phyloP scores from a whole-genome alignment of 1,284 basidiomycete species.

The Boletus semigastroideus region DNA sequence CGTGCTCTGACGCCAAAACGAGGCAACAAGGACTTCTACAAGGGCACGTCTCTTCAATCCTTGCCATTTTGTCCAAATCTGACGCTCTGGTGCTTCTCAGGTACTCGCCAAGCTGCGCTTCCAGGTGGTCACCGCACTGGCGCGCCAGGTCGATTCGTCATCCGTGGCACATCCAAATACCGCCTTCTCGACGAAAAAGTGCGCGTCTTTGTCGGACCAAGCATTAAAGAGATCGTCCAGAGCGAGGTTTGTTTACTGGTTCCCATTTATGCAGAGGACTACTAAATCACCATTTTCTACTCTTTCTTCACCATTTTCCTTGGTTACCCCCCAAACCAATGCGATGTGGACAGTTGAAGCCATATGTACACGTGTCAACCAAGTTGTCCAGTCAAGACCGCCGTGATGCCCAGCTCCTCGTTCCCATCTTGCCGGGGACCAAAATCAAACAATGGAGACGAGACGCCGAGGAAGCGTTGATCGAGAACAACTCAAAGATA shows the following conservation, averaged over 20 bases:
- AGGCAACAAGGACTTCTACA: conserved; percentile 93
- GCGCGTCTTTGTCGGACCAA: conserved; percentile 80
- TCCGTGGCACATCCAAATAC: conserved; percentile 75
- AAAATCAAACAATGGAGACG: conserved; percentile 31
- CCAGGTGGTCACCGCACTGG: conserved; percentile 86
- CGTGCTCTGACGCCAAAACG: conserved; percentile 78
- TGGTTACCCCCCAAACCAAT: too few relatives aligned
- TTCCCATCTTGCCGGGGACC: conserved; percentile 26
- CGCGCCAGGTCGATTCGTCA: conserved; percentile 80
- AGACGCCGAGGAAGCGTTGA: conserved; percentile 11
- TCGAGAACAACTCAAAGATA: neutral
- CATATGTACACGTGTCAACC: conserved; percentile 40
- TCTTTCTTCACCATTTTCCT: neutral
- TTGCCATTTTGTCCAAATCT: neutral
- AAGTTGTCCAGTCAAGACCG: conserved; percentile 24
- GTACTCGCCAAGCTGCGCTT: conserved; percentile 77
- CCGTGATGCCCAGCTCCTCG: conserved; percentile 27
- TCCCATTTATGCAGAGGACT: neutral
- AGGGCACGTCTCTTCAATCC: conserved; percentile 53
- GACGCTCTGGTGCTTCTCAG: conserved; percentile 39
- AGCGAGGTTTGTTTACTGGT: conserved; percentile 55
- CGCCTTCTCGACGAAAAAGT: conserved; percentile 79
- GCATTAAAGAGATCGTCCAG: conserved; percentile 59
- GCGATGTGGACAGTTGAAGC: conserved; percentile 38
- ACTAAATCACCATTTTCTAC: neutral